These are phyloP conservation scores for Pseudonectria foliicola DNA, from an alignment of 2,329 filamentous ascomycete species.

Conservation along the genomic window DNA sequence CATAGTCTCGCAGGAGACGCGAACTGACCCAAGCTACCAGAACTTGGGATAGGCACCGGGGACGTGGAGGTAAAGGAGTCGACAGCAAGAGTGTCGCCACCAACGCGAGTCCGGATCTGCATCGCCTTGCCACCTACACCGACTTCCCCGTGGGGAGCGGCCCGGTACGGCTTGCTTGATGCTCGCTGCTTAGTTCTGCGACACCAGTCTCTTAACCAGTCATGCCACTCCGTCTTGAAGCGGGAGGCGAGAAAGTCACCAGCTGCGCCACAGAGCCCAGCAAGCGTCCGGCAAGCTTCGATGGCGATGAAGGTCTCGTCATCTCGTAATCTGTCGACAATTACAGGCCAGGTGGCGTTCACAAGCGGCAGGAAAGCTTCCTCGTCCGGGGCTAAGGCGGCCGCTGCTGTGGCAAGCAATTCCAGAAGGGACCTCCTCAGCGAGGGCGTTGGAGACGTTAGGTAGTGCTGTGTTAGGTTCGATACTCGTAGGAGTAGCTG, in stretches of 20 bases:
- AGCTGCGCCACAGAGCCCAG: constrained; percentile 60
- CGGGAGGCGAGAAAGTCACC: constrained; percentile 75
- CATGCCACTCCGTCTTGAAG: constrained; percentile 65
- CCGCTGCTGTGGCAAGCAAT: constrained; percentile 65
- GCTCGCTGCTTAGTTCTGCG: constrained; percentile 35
- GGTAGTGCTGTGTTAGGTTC: constrained; percentile 78
- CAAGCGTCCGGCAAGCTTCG: constrained; percentile 62
- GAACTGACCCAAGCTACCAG: constrained; percentile 47
- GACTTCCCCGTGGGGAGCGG: constrained; percentile 12
- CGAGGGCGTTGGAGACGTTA: constrained; percentile 75
- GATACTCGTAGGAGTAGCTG: constrained; percentile 75
- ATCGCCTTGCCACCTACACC: constrained; percentile 10
- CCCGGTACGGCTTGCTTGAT: constrained; percentile 11
- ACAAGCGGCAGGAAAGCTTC: constrained; percentile 81
- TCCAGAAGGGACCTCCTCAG: constrained; percentile 73
- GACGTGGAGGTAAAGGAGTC: constrained; percentile 4
- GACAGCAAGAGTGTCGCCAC: constrained; percentile 15
- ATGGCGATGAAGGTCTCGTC: constrained; percentile 60
- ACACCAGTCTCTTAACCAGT: constrained; percentile 45
- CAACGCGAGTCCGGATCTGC: constrained; percentile 28
- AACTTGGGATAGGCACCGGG: constrained; percentile 6
- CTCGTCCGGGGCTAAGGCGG: constrained; percentile 67
- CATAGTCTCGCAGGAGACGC: constrained; percentile 57
- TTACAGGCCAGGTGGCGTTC: constrained; percentile 83
- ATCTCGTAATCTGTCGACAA: constrained; percentile 62